Conservation (phyloP, 2,329 filamentous ascomycete genomes). For the Colletotrichum coccodes region DNA sequence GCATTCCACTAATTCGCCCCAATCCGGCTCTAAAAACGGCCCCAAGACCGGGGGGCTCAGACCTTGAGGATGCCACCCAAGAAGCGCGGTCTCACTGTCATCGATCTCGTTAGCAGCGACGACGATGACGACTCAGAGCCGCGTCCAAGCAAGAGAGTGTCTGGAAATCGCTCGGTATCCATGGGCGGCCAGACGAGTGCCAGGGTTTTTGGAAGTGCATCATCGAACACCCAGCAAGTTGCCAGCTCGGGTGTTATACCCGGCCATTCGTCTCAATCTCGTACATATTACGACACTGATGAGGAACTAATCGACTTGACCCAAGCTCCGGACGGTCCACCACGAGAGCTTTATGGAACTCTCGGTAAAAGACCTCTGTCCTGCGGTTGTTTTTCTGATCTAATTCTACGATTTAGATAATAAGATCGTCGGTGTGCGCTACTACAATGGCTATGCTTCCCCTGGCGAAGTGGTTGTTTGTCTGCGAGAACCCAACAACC, state of each 20-base stretch:
- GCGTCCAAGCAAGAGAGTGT: conserved; percentile 17
- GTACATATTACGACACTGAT: conserved; percentile 32
- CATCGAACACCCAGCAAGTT: conserved; percentile 12
- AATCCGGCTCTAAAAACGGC: not conserved
- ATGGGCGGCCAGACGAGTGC: conserved; percentile 26
- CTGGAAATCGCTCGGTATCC: not conserved
- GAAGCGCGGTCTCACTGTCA: conserved; percentile 50
- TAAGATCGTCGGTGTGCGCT: conserved; percentile 64
- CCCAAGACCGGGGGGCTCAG: not conserved
- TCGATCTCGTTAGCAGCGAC: conserved; percentile 55
- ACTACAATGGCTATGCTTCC: conserved; percentile 71
- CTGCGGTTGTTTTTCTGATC: not conserved
- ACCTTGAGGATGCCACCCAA: conserved; percentile 19
- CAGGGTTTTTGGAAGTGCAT: conserved; percentile 23
- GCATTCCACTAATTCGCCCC: not conserved
- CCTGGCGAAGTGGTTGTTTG: conserved; percentile 71
- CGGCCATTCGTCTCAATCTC: conserved; percentile 30
- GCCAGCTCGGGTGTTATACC: conserved; percentile 1
- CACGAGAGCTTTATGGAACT: conserved; percentile 58
- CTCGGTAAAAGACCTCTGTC: conserved; percentile 45
- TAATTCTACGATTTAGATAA: conserved; percentile 43
- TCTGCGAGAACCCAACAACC: conserved; percentile 73
- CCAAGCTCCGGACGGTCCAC: conserved; percentile 52
- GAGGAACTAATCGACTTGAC: conserved; percentile 56
- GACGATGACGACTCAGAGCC: conserved; percentile 11